A percentile compares a stretch with the other conserved stretches of the same genome.
Evolutionary conservation across 2,329 filamentous ascomycete species (phyloP).

Genomic region (Ilyonectria sp.): DNA sequence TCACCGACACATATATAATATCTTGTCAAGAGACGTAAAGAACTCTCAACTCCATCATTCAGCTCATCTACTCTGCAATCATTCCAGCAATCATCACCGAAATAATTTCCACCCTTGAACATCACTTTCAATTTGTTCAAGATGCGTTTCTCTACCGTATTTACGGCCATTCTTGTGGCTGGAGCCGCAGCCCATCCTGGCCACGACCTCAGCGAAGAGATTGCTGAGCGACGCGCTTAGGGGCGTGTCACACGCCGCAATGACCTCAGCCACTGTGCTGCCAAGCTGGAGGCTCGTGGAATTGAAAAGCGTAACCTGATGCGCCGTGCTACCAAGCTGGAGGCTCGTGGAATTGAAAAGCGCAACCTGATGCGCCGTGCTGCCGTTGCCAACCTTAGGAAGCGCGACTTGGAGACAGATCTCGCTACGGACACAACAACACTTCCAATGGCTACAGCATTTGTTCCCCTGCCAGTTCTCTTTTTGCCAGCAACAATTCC

Average conservation of each 20-base stretch:
- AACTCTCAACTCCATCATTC: too few species aligned
- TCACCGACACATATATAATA: too few species aligned
- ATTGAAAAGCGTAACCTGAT: constrained; percentile 59
- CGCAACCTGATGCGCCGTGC: constrained; percentile 62
- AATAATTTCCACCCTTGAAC: too few species aligned
- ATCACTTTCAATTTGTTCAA: neutral
- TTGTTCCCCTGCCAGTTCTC: constrained; percentile 48
- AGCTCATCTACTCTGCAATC: too few species aligned
- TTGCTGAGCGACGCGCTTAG: constrained; percentile 61
- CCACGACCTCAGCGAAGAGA: constrained; percentile 64
- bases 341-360: constrained; percentile 61
- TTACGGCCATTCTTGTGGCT: constrained; percentile 31
- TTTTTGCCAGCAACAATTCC: constrained; percentile 58
- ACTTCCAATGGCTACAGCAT: constrained; percentile 53
- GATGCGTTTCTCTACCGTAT: constrained; percentile 30
- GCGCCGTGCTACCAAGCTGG: constrained; percentile 62
- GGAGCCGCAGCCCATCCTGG: constrained; percentile 61
- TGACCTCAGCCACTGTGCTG: constrained; percentile 62
- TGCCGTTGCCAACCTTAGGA: constrained; percentile 51
- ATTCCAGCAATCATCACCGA: too few species aligned
- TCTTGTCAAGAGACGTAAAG: too few species aligned
- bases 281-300: constrained; percentile 63
- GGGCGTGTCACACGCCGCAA: constrained; percentile 52
- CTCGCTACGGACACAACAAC: constrained; percentile 56
- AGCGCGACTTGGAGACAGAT: constrained; percentile 51